Conservation (phyloP, 2,329 filamentous ascomycete genomes). For the Didymella pomorum region DNA sequence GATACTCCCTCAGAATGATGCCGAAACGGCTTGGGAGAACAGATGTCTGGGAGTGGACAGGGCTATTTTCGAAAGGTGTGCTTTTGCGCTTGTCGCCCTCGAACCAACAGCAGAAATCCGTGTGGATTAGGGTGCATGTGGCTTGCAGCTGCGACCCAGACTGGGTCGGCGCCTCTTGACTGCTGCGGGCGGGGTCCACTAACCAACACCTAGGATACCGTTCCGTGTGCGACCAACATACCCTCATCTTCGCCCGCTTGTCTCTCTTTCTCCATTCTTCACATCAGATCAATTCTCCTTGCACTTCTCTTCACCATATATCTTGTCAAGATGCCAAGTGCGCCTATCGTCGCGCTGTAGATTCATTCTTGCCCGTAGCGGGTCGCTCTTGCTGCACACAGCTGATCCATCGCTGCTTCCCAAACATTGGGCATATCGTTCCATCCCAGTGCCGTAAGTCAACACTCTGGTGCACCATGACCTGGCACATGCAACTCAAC, state of each 20-base stretch:
- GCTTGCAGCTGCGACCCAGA: conserved; percentile 36
- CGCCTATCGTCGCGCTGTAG: conserved; percentile 40
- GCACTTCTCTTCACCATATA: conserved; percentile 16
- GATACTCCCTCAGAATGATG: conserved; percentile 1
- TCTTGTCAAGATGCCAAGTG: conserved; percentile 30
- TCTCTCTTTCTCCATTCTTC: conserved; percentile 29
- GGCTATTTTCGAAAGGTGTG: conserved; percentile 16
- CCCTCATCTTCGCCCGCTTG: conserved; percentile 30
- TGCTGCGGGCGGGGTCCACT: conserved; percentile 35
- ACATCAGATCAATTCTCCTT: conserved; percentile 22
- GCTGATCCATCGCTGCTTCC: conserved; percentile 27
- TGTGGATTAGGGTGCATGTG: conserved; percentile 38
- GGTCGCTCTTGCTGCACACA: conserved; percentile 23
- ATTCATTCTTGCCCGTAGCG: conserved; percentile 24
- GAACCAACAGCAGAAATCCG: conserved; percentile 32
- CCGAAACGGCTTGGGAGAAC: conserved; percentile 15
- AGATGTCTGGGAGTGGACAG: conserved; percentile 14
- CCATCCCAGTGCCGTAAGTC: conserved; percentile 9
- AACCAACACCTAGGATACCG: conserved; percentile 35
- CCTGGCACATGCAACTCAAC: conserved; percentile 19
- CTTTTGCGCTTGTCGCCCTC: conserved; percentile 24
- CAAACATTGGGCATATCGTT: conserved; percentile 1
- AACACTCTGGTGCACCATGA: conserved; percentile 7
- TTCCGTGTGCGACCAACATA: conserved; percentile 44
- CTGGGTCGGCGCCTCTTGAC: too few species aligned